phyloP scores from a whole-genome alignment of 352 stramenopile species.

The Globisporangium splendens region DNA sequence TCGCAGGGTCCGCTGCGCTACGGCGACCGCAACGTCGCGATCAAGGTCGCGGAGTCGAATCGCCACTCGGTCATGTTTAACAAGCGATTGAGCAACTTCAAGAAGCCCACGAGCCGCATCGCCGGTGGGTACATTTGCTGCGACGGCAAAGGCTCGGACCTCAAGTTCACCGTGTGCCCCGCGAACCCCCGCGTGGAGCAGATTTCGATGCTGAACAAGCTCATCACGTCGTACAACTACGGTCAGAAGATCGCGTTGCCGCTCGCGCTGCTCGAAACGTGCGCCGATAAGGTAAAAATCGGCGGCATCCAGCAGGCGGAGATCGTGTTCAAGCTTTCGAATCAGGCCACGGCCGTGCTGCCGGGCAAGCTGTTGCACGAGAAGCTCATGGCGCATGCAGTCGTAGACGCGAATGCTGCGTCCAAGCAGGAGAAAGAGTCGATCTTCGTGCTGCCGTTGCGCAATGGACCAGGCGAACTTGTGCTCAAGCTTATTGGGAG shows the following conservation, averaged over 20 bases:
- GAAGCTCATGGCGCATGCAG: conserved; percentile 53
- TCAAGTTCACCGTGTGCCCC: conserved; percentile 64
- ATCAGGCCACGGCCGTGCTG: conserved; percentile 45
- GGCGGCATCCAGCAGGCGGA: conserved; percentile 30
- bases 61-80: conserved; percentile 85
- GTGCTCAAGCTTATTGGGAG: conserved; percentile 55
- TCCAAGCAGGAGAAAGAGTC: conserved; percentile 35
- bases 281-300: conserved; percentile 22
- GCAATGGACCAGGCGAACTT: conserved; percentile 53
- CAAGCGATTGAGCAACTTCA: conserved; percentile 84
- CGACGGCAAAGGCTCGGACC: conserved; percentile 73
- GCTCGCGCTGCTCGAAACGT: conserved; percentile 49
- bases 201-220: conserved; percentile 83
- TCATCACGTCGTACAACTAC: conserved; percentile 82
- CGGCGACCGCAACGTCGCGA: conserved; percentile 67
- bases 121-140: conserved; percentile 84
- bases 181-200: conserved; percentile 66
- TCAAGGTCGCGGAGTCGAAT: conserved; percentile 75
- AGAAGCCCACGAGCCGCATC: conserved; percentile 81
- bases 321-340: conserved; percentile 73
- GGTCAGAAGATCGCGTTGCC: conserved; percentile 82
- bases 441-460: conserved; percentile 56
- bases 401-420: conserved; percentile 12
- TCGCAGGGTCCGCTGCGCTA: conserved; percentile 43
- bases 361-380: conserved; percentile 43